Base-by-base conservation (phyloP, 768 basidiomycete genomes). In the Lactifluus piperatus region DNA sequence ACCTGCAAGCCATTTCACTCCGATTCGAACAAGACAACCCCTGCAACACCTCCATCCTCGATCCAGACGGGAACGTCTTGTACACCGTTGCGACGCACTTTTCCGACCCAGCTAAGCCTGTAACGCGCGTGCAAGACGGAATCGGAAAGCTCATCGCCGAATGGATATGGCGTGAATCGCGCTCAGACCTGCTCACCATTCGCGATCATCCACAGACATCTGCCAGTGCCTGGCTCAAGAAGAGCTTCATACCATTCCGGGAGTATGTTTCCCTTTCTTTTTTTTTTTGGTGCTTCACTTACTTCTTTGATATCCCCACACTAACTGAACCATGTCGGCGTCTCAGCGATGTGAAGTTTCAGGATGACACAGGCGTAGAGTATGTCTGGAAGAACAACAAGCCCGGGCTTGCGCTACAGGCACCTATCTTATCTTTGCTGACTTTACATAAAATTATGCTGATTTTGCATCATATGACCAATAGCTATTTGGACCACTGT, bases 171-270 rank as follows among this genome's bases (percentile, higher is more conserved):
- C 57, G 64, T 34, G 61, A 63, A 24, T 34, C 36, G 18, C 64
- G 64, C 27, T 58, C 64, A 10, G 64, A 64, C 51, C n/a, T 63
- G 46, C 64, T 64, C 56, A 63, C 53, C 44, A 50, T 62, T 13
- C 36, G 56, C 51, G 54, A 24, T 36, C 57, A 16, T 27, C 54
- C 52, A 13, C 44, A 41, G 34, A 10, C 45, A 6, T 39, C 54
- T 8, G 61, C 62, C 20, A 63, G 64, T n/a, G 39, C 56, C 20
- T 64, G 64, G 64, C 61, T 64, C 39, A 58, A 56, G 46, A 64
- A 63, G 41, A 63, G 61, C 34, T 34, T 64, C 36, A 55, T 64
- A 22, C 64, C 64, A 14, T 64, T 63, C 50, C 20, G 50, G 20
- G 54, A 59, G 62, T 63, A 43, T 26, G 54, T 11, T 14, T 14